Percentiles rank a stretch among this genome's conserved stretches.
These are phyloP conservation scores for Colletotrichum sp. DNA, from an alignment of 2,329 filamentous ascomycete species.

Conservation along the genomic window DNA sequence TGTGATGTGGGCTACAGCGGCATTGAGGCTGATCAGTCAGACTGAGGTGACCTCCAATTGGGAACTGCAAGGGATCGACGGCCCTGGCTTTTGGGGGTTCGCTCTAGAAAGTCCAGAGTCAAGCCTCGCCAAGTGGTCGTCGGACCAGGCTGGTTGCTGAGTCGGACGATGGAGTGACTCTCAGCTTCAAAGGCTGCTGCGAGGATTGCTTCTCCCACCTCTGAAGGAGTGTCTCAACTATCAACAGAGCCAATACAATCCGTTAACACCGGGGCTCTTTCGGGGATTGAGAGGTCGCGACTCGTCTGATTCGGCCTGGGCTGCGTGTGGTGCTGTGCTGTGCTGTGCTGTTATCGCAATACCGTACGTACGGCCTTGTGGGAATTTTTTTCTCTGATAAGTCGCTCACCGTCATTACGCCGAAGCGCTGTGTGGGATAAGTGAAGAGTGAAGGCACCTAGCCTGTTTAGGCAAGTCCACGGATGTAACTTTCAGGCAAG, in stretches of 20 bases:
- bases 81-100: background rate
- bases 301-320: conserved; percentile 8
- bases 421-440: background rate
- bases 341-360: conserved; percentile 7
- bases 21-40: conserved; percentile 8
- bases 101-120: background rate
- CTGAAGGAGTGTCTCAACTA: background rate
- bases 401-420: conserved; percentile 1
- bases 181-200: background rate
- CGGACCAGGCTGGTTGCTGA: background rate
- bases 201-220: background rate
- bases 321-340: background rate
- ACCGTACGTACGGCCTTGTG: background rate
- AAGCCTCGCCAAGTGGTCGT: background rate
- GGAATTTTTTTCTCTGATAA: conserved; percentile 9
- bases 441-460: background rate
- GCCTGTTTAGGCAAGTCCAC: background rate
- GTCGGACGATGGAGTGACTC: background rate
- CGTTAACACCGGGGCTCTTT: background rate
- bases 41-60: background rate
- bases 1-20: background rate
- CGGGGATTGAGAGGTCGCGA: background rate
- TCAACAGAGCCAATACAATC: background rate
- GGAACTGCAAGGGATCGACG: background rate
- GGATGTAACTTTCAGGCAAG: background rate